Base-by-base conservation (phyloP, 495 filamentous ascomycete species). In the Xylaria flabelliformis region DNA sequence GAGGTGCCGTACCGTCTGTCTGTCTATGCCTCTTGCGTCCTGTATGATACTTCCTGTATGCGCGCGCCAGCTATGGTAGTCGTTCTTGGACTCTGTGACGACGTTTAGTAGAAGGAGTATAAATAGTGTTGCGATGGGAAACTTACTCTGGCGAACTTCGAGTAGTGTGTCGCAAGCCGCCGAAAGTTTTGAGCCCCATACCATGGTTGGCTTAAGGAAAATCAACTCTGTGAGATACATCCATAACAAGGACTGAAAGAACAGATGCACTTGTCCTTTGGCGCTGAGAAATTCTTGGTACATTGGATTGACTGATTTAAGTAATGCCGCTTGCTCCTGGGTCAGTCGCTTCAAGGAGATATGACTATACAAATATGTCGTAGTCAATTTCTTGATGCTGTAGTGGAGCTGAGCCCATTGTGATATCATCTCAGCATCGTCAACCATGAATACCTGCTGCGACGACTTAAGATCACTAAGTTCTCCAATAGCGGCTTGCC, bases 361-460 rank as follows among this genome's bases (percentile, higher is more conserved):
- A 46, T 8, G 8, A 3, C 15, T 13, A 21, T 4, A 4, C 15
- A 67, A 53, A 26, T 67, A 39, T 1, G 32, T n/a, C 26, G 6
- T 34, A 8, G 64, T 17, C 3, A 67, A 7, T 8, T 67, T 41
- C n/a, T 67, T 67, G 46, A 67, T 53, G 19, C 0, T 2, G 19
- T 67, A 67, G 21, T 67, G 64, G 21, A 67, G 46, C 7, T 36
- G 21, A 6, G 21, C 53, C 64, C 64, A 67, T 51, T 39, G 39
- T 41, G 26, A 46, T n/a, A 19, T 24, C 64, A 67, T 67, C 42
- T 67, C 64, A n/a, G 64, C 29, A 53, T 67, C 64, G 8, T 67
- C 64, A 39, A 67, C 46, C 44, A 67, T 46, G 64, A 67, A 67
- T 0, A 15, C 8, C 44, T 53, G 2, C 19, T 67, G 26, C 17